A percentile compares a stretch with the other conserved stretches of the same genome.
Conservation (phyloP, 2,329 filamentous ascomycete species). For the Epicoccum sorghinum region DNA sequence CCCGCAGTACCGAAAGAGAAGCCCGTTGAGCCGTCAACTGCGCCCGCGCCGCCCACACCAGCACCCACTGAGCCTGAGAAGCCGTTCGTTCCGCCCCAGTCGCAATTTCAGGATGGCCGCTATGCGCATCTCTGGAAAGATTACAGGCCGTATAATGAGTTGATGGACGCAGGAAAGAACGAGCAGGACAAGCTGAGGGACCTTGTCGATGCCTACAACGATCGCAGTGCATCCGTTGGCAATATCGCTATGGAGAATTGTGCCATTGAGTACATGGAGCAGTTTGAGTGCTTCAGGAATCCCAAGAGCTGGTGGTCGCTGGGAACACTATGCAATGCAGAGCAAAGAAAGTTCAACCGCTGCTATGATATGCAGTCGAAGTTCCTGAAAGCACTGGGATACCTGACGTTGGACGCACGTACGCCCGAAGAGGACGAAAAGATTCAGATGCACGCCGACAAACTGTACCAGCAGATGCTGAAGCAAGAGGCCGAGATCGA, state of each 20-base stretch:
- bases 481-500: conserved; percentile 78
- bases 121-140: conserved; percentile 92
- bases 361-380: conserved; percentile 92
- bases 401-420: conserved; percentile 71
- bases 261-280: conserved; percentile 80
- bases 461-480: conserved; percentile 85
- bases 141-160: conserved; percentile 74
- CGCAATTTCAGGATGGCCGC: conserved; percentile 70
- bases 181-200: conserved; percentile 82
- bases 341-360: conserved; percentile 78
- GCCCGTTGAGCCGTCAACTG: conserved; percentile 21
- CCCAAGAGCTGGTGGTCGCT: conserved; percentile 68
- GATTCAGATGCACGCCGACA: conserved; percentile 93
- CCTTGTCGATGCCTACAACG: conserved; percentile 83
- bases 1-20: conserved; percentile 38
- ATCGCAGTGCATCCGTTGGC: conserved; percentile 77
- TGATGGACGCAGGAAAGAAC: conserved; percentile 72
- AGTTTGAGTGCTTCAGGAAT: conserved; percentile 79
- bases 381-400: conserved; percentile 89
- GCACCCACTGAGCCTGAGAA: conserved; percentile 22
- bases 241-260: conserved; percentile 91
- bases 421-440: conserved; percentile 76
- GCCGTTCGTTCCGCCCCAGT: conserved; percentile 57
- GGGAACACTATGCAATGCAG: conserved; percentile 79
- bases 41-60: conserved; percentile 5